Conservation (phyloP, 1,284 basidiomycete species). For the Neolentinus lepideus region DNA sequence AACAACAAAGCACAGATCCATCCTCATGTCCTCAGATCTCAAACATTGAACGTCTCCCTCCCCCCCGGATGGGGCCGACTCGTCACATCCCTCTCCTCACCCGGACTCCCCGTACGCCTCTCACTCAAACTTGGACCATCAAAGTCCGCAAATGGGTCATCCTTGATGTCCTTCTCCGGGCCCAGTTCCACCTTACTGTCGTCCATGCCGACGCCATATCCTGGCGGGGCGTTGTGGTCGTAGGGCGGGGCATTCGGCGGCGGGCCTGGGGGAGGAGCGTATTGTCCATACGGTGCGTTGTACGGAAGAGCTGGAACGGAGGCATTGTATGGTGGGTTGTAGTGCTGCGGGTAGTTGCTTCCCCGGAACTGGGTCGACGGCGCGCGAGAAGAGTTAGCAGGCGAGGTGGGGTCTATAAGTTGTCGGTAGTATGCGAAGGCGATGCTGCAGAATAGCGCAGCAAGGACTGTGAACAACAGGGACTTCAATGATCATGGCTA, state of each 20-base stretch:
- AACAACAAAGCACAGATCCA: neutral
- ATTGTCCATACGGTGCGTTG: slow-evolving; percentile 19
- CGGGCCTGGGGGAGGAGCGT: slow-evolving; percentile 37
- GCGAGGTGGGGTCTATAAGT: slow-evolving; percentile 50
- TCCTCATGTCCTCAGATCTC: neutral
- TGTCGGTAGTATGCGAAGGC: slow-evolving; percentile 69
- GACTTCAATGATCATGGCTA: neutral
- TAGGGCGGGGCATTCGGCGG: slow-evolving; percentile 26
- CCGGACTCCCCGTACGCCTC: neutral
- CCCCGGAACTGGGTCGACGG: slow-evolving; percentile 20
- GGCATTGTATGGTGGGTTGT: slow-evolving; percentile 30
- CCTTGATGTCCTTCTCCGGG: slow-evolving; percentile 21
- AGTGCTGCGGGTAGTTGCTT: slow-evolving; percentile 26
- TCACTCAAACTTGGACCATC: slow-evolving; percentile 16
- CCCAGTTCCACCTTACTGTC: slow-evolving; percentile 20
- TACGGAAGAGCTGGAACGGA: slow-evolving; percentile 17
- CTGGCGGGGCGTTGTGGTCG: slow-evolving; percentile 27
- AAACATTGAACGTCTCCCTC: slow-evolving; percentile 2
- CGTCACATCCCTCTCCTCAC: slow-evolving; percentile 2
- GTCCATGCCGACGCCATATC: slow-evolving; percentile 13
- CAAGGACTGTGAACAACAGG: slow-evolving; percentile 31
- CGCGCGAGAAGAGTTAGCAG: slow-evolving; percentile 26
- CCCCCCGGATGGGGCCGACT: neutral
- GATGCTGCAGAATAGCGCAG: slow-evolving; percentile 51
- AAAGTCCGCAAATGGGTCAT: slow-evolving; percentile 42